phyloP scores from a whole-genome alignment of 148 eudicot species.

The Amaranthus hypochondriacus region DNA sequence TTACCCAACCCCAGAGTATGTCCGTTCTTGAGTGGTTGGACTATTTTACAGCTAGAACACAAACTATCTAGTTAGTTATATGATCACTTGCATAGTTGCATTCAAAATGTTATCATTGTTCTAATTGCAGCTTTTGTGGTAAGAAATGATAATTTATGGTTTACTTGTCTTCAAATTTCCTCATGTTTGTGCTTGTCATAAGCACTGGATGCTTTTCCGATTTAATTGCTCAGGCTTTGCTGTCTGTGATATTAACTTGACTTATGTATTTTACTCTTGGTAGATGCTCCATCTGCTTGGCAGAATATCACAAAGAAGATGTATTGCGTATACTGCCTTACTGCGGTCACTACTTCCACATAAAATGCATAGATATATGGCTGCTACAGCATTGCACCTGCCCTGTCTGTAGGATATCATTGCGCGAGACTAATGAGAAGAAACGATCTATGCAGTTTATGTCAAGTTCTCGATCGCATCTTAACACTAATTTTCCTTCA shows the following conservation, averaged over 20 bases:
- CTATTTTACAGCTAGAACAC: too few relatives aligned
- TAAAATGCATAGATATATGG: slow-evolving; percentile 79
- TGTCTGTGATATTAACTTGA: not conserved
- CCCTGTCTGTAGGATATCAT: slow-evolving; percentile 79
- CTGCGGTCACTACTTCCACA: slow-evolving; percentile 80
- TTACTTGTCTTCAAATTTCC: not conserved
- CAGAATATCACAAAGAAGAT: slow-evolving; percentile 71
- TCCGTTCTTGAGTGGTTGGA: not conserved
- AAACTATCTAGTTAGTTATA: too few relatives aligned
- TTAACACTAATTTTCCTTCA: slow-evolving; percentile 23
- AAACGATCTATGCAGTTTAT: slow-evolving; percentile 67
- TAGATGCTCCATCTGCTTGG: slow-evolving; percentile 81
- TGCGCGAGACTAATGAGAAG: slow-evolving; percentile 62
- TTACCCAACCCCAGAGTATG: too few relatives aligned
- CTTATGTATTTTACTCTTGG: slow-evolving; percentile 2
- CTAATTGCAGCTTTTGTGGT: not conserved
- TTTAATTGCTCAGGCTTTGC: not conserved
- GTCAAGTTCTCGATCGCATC: slow-evolving; percentile 57
- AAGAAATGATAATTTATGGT: not conserved
- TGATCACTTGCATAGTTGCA: too few relatives aligned
- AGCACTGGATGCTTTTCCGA: not conserved
- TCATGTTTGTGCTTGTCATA: not conserved
- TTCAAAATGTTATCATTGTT: not conserved
- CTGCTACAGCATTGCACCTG: slow-evolving; percentile 83
- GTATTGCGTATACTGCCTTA: slow-evolving; percentile 64